Conservation (phyloP, 176 grass and related monocot genomes). For the Avena insularis region DNA sequence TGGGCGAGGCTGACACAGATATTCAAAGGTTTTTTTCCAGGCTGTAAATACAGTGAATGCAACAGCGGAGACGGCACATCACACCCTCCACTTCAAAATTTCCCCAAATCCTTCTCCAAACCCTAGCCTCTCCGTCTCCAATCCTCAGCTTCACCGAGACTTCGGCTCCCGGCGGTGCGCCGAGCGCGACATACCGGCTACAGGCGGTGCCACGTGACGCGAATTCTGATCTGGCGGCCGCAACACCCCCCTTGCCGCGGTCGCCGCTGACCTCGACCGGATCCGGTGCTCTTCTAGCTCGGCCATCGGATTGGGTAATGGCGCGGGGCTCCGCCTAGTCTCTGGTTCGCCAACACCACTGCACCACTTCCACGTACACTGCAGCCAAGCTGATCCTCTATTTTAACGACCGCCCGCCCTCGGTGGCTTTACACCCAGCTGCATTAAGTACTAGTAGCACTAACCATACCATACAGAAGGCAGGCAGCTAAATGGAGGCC, state of each 20-base stretch:
- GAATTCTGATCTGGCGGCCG: not conserved
- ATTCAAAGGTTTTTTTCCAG: no score
- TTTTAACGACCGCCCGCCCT: not conserved
- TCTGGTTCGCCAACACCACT: not conserved
- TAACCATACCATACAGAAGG: not conserved
- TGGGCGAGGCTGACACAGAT: no score
- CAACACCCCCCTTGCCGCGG: not conserved
- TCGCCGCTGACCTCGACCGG: not conserved
- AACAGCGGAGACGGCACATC: not conserved
- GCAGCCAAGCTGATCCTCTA: not conserved
- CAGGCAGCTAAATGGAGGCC: slow-evolving; percentile 10
- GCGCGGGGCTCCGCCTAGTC: not conserved
- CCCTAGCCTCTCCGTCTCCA: not conserved
- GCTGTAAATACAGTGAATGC: no score
- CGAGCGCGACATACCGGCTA: not conserved
- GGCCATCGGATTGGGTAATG: not conserved
- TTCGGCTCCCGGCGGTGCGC: not conserved
- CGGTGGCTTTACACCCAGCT: not conserved
- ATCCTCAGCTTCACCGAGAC: slow-evolving; percentile 1
- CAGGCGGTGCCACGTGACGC: not conserved
- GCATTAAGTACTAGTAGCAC: not conserved
- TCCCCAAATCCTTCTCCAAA: not conserved
- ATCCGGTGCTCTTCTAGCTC: slow-evolving; percentile 19
- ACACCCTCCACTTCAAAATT: not conserved
- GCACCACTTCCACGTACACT: not conserved